Base-by-base conservation (phyloP, 1,284 basidiomycete genomes). In the Cerrena zonata region DNA sequence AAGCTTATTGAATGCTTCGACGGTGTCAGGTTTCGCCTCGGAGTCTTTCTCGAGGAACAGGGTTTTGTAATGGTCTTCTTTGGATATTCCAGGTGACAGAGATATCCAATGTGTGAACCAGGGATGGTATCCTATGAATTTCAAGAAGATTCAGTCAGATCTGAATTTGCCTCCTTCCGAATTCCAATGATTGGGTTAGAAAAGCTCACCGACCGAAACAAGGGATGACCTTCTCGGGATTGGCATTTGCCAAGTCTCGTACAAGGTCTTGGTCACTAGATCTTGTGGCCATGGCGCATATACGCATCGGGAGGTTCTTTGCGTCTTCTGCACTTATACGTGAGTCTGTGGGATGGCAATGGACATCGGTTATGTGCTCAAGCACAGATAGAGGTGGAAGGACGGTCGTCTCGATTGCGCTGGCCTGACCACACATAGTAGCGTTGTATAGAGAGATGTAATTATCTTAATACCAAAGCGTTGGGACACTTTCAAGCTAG, bases 261-360 rank as follows among this genome's bases (percentile, higher is more conserved):
- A 90, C 86, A 19, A 77, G 76, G 30, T 59, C 50, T 61, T 91
- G 88, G 67, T 90, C 89, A 47, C 70, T 68, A 12, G 66, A 64
- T 52, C 74, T 73, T 1, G 81, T 81, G 21, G 86, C 77, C 89
- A 91, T 90, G 21, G 86, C 83, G 58, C 86, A 89, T 25, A 90
- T 72, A 2, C 75, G 81, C 49, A 86, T 81, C 4, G 71, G 64
- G 15, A 89, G 72, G 18, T 64, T 60, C 13, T 77, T 68, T 69
- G 83, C 77, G 5, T 71, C 69, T 43, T 72, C 67, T 15, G 65
- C 52, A 18, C 72, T 65, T 43, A 80, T 73, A 2, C 68, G 66
- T 11, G 80, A 77, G 62, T 87, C 86, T 12, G 87, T 90, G 10
- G 89, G 87, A 68, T 91, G 89, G 65, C 86, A 90, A 58, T 91